phyloP scores from a whole-genome alignment of 202 grass and related monocot species.

The Zizania palustris region DNA sequence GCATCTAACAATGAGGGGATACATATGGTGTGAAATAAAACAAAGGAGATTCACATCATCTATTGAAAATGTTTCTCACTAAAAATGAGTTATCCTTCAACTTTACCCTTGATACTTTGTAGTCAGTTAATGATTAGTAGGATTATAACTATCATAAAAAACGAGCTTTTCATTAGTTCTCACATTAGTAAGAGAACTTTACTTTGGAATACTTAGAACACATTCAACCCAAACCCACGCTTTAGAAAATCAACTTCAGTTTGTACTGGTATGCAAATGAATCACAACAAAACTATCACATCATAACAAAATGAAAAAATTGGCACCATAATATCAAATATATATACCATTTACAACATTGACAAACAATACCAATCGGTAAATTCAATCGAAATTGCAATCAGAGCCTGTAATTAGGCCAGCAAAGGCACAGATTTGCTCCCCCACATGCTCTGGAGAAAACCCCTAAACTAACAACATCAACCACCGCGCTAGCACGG shows the following conservation, averaged over 20 bases:
- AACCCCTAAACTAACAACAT: not conserved
- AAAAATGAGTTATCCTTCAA: not conserved
- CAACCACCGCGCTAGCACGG: not conserved
- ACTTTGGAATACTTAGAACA: not conserved
- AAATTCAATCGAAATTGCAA: not conserved
- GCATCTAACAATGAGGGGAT: not conserved
- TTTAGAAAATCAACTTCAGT: not conserved
- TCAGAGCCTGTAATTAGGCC: not conserved
- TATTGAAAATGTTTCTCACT: not conserved
- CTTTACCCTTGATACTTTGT: not conserved
- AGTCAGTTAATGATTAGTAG: not conserved
- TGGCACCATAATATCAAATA: not conserved
- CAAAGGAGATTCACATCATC: not conserved
- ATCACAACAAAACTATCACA: not conserved
- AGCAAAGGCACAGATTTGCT: slow-evolving; percentile 6
- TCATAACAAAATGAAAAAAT: not conserved
- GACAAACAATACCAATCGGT: not conserved
- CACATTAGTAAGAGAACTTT: not conserved
- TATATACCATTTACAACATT: not conserved
- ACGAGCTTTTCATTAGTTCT: not conserved
- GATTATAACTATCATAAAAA: not conserved
- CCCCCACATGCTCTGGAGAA: not conserved
- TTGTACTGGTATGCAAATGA: not conserved
- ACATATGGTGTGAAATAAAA: not conserved
- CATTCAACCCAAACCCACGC: not conserved